phyloP scores from a whole-genome alignment of 805 yeast genomes.

The Ogataea trehaloabstinens region DNA sequence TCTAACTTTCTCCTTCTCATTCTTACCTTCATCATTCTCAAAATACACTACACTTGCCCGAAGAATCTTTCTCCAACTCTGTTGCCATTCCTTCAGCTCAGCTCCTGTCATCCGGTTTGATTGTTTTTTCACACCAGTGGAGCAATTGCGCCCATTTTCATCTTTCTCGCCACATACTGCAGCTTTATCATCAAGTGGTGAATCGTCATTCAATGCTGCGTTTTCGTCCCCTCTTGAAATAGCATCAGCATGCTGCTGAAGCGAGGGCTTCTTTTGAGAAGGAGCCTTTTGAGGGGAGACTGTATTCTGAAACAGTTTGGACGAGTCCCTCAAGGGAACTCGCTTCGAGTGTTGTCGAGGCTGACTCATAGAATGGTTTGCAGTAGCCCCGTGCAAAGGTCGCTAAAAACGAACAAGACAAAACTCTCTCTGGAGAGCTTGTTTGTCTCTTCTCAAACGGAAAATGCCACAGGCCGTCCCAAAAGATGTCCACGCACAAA shows the following conservation, averaged over 20 bases:
- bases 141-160: slow-evolving; percentile 4
- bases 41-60: slow-evolving; percentile 55
- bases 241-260: slow-evolving; percentile 20
- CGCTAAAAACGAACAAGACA: too few relatives aligned
- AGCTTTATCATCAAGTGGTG: neutral
- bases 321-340: slow-evolving; percentile 29
- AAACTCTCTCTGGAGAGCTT: too few relatives aligned
- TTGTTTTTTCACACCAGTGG: slow-evolving; percentile 10
- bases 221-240: neutral
- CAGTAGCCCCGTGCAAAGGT: too few relatives aligned
- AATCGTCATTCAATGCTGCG: slow-evolving; percentile 4
- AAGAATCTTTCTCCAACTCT: slow-evolving; percentile 58
- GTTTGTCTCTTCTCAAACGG: too few relatives aligned
- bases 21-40: slow-evolving; percentile 41
- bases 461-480: too few relatives aligned
- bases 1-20: slow-evolving; percentile 33
- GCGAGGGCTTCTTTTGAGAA: slow-evolving; percentile 16
- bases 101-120: slow-evolving; percentile 30
- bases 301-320: slow-evolving; percentile 25
- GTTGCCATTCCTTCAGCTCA: slow-evolving; percentile 56
- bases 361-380: too few relatives aligned
- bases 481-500: too few relatives aligned
- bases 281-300: slow-evolving; percentile 19
- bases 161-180: slow-evolving; percentile 5
- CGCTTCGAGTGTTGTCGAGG: slow-evolving; percentile 12